Percentiles rank a stretch among this genome's conserved stretches.
These are phyloP conservation scores for Cladosporium cucumerinum DNA, from an alignment of 2,329 filamentous ascomycete species.

Conservation along the genomic window DNA sequence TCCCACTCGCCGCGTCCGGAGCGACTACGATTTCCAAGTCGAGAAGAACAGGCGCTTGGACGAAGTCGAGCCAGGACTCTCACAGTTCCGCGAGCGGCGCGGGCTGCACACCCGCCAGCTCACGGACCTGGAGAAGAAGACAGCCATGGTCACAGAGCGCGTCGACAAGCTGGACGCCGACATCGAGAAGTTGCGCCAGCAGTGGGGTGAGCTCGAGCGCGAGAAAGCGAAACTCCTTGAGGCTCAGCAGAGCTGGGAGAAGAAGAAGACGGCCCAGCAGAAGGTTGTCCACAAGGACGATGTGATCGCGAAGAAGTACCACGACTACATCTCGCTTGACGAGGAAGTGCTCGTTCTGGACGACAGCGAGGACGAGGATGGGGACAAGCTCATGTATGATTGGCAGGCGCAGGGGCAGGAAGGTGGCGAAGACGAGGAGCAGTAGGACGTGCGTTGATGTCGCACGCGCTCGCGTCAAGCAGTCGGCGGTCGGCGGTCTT, in stretches of 20 bases:
- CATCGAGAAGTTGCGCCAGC: constrained; percentile 2
- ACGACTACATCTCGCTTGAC: not conserved
- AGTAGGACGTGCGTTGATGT: not conserved
- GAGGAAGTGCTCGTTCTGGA: constrained; percentile 6
- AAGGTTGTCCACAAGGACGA: constrained; percentile 1
- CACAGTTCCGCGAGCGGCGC: not conserved
- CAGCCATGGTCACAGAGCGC: not conserved
- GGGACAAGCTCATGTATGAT: not conserved
- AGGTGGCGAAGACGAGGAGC: not conserved
- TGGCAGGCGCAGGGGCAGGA: not conserved
- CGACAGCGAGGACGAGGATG: constrained; percentile 1
- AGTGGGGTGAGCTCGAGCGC: constrained; percentile 8
- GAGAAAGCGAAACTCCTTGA: not conserved
- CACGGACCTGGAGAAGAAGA: not conserved
- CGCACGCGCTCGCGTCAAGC: not conserved
- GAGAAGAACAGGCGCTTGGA: constrained; percentile 1
- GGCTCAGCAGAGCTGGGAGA: not conserved
- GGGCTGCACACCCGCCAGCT: constrained; percentile 2
- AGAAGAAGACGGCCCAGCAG: not conserved
- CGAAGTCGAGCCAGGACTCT: not conserved
- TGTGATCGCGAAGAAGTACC: not conserved
- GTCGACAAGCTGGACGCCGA: constrained; percentile 1
- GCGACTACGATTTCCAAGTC: not conserved
- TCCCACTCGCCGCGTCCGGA: not conserved
- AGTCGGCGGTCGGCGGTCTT: not conserved